Base-by-base conservation (phyloP, 352 stramenopile genomes). In the Elongisporangium undulatum region DNA sequence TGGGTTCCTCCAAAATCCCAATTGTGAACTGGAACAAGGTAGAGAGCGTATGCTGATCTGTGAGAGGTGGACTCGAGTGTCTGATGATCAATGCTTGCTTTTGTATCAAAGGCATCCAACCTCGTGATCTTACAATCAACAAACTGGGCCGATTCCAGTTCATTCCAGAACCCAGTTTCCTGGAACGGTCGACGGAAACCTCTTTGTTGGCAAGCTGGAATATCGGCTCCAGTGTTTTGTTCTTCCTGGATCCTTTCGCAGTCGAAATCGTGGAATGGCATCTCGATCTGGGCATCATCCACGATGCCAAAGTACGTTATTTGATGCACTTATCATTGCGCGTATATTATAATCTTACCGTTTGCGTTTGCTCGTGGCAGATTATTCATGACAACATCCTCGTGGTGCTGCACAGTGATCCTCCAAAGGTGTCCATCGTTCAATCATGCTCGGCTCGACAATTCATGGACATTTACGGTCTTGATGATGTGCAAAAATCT, bases 211-310 rank as follows among this genome's bases (percentile, higher is more conserved):
- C 92, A 20, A 95, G 87, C 57, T 95, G 87, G 87, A 91, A 89
- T 22, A 50, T 85, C 13, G 85, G 85, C 20, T 88, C 83, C 15
- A 92, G 82, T 26, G 83, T 92, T 7, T 41, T 95, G 3, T 93
- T 95, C 60, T 89, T 95, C 51, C 58, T 95, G 17, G 85, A 95
- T 39, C 87, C 87, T 3, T 81, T 87, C 51, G 80, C 77, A 0
- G 84, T 94, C 2, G 84, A 95, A 64, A 90, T 95, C 34, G 80
- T 93, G 6, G 87, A 95, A 56, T 94, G 87, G 83, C 87, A 95
- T 63, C 61, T 95, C 26, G 87, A 95, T 67, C 71, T 95, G 48
- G 87, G 87, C 16, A 78, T 86, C 10, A 90, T 95, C 26, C 85
- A 93, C 49, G 87, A 95, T 57, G 65, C 94, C 20, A 92, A 93